A percentile compares a stretch with the other conserved stretches of the same genome.
Evolutionary conservation across 139 green algal genomes (phyloP).

Genomic region (Parachlorella kessleri): DNA sequence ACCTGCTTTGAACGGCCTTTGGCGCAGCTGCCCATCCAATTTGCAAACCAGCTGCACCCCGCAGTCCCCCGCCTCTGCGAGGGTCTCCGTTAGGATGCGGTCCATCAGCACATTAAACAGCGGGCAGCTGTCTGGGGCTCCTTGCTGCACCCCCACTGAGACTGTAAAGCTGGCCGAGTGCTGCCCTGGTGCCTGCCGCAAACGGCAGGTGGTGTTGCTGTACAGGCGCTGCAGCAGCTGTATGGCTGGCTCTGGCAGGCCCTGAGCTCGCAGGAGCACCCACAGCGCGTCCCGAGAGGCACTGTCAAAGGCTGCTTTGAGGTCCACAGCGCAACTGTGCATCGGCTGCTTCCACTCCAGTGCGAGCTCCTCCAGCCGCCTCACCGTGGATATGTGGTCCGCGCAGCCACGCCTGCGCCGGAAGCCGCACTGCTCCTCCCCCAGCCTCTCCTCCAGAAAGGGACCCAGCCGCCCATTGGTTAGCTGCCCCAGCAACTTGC

Average conservation of each 20-base stretch:
- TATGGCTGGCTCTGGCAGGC: neutral
- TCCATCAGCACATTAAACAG: conserved; percentile 21
- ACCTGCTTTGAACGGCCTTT: neutral
- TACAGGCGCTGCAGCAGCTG: conserved; percentile 2
- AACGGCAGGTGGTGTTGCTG: neutral
- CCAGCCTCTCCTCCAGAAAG: conserved; percentile 2
- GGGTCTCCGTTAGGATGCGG: neutral
- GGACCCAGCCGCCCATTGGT: conserved; percentile 2
- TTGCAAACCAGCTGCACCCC: neutral
- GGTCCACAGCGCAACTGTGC: conserved; percentile 14
- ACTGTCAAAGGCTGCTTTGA: conserved; percentile 23
- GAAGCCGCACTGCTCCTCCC: conserved; percentile 10
- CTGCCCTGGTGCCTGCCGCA: neutral
- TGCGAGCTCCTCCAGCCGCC: conserved; percentile 2
- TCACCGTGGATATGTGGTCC: conserved; percentile 5
- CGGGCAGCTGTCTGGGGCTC: neutral
- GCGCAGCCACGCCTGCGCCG: conserved; percentile 1
- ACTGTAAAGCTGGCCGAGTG: neutral
- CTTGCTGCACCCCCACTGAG: conserved; percentile 16
- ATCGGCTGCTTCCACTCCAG: neutral
- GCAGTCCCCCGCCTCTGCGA: neutral
- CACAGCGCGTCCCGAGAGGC: conserved; percentile 11
- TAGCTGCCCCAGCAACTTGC: conserved; percentile 4
- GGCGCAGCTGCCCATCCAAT: neutral
- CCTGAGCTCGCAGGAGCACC: neutral